Conservation (phyloP, 306 rosid genomes). For the Neltuma alba region DNA sequence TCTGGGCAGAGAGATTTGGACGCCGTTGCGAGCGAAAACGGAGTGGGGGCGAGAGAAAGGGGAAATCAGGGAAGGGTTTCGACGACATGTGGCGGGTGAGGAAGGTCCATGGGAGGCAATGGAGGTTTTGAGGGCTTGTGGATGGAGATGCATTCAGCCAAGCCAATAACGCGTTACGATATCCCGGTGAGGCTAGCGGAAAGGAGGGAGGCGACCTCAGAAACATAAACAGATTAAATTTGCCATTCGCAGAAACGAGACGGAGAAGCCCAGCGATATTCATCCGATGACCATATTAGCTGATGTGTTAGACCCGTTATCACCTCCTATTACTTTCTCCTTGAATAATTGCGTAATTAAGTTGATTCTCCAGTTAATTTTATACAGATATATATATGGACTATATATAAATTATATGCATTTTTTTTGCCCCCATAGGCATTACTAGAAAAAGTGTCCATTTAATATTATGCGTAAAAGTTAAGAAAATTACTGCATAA, state of each 20-base stretch:
- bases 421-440: too few relatives aligned
- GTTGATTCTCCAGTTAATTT: too few relatives aligned
- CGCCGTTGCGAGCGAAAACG: conserved; percentile 40
- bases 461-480: too few relatives aligned
- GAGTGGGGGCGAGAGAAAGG: conserved; percentile 25
- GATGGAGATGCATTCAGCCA: conserved; percentile 67
- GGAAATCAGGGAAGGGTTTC: conserved; percentile 33
- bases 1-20: conserved; percentile 43
- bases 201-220: background rate
- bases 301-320: background rate
- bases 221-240: background rate
- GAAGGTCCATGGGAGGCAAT: conserved; percentile 47
- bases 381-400: too few relatives aligned
- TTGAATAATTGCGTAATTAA: too few relatives aligned
- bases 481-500: too few relatives aligned
- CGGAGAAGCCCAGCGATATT: background rate
- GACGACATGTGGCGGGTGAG: background rate
- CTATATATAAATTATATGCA: too few relatives aligned
- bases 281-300: background rate
- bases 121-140: conserved; percentile 47
- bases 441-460: too few relatives aligned
- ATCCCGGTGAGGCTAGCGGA: background rate
- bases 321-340: too few relatives aligned
- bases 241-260: too few relatives aligned
- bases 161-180: conserved; percentile 11